Percentiles rank a stretch among this genome's conserved stretches.
Conservation (phyloP, 805 yeast species). For the Limtongia smithiae region DNA sequence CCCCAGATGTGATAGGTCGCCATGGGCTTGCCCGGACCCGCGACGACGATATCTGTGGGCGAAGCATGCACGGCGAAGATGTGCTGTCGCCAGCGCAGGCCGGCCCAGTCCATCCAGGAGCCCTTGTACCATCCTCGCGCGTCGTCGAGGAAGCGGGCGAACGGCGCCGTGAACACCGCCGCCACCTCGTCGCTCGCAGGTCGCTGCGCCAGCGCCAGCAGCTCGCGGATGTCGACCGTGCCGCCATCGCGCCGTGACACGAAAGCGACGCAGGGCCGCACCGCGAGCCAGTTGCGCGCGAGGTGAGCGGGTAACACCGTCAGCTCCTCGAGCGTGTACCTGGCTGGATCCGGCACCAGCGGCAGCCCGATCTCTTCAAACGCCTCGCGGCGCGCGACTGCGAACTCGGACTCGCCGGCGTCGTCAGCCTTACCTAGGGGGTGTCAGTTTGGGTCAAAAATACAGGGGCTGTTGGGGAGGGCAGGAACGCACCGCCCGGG, state of each 20-base stretch:
- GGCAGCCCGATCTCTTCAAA: slow-evolving; percentile 78
- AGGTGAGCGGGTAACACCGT: slow-evolving; percentile 71
- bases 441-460: slow-evolving; percentile 41
- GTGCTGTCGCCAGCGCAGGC: slow-evolving; percentile 37
- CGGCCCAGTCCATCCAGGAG: slow-evolving; percentile 37
- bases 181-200: slow-evolving; percentile 35
- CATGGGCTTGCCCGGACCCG: background rate
- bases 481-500: slow-evolving; percentile 68
- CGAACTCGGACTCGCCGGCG: slow-evolving; percentile 59
- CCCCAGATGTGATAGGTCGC: slow-evolving; percentile 41
- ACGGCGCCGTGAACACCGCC: slow-evolving; percentile 31
- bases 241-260: slow-evolving; percentile 15
- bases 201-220: slow-evolving; percentile 10
- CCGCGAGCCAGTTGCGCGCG: slow-evolving; percentile 77
- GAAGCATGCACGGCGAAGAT: slow-evolving; percentile 31
- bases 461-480: too few species aligned
- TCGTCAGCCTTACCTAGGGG: slow-evolving; percentile 79
- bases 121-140: slow-evolving; percentile 31
- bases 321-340: slow-evolving; percentile 58
- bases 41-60: slow-evolving; percentile 4
- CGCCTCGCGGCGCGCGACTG: slow-evolving; percentile 77
- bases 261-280: slow-evolving; percentile 59
- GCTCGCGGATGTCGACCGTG: slow-evolving; percentile 10
- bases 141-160: slow-evolving; percentile 15
- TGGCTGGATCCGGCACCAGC: slow-evolving; percentile 39